Conservation (phyloP, 192 early-diverging fungal species). For the Backusella australiensis region DNA sequence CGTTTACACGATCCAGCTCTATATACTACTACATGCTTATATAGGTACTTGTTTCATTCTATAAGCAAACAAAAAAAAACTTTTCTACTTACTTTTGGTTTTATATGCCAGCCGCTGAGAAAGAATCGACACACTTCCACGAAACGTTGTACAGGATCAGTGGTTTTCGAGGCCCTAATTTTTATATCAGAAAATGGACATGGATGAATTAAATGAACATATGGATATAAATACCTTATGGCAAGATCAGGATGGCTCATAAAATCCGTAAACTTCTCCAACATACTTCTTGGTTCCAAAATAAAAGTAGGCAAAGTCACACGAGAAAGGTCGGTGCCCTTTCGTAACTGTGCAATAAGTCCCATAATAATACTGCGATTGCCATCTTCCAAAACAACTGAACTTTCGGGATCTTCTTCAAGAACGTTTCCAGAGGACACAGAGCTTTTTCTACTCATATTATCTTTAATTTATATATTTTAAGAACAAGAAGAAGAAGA, state of each 20-base stretch:
- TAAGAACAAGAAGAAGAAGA: background rate
- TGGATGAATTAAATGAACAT: background rate
- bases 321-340: constrained; percentile 86
- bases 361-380: constrained; percentile 80
- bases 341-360: constrained; percentile 84
- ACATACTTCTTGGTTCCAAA: constrained; percentile 92
- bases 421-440: background rate
- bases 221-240: constrained; percentile 53
- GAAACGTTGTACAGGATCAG: constrained; percentile 76
- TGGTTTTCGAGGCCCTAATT: constrained; percentile 62
- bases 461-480: background rate
- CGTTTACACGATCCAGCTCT: background rate
- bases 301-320: constrained; percentile 95
- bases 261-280: constrained; percentile 95
- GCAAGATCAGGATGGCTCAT: constrained; percentile 87
- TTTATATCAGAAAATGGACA: background rate
- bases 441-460: constrained; percentile 10
- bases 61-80: background rate
- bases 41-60: background rate
- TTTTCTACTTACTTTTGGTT: constrained; percentile 65
- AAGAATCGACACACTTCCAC: constrained; percentile 85
- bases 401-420: constrained; percentile 48
- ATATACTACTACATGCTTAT: background rate
- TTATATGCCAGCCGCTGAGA: constrained; percentile 91
- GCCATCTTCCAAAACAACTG: constrained; percentile 83